Evolutionary conservation across 1,284 basidiomycete species (phyloP), one percentile per base, ranked within the genome.

Genomic region (Malassezia nana): DNA sequence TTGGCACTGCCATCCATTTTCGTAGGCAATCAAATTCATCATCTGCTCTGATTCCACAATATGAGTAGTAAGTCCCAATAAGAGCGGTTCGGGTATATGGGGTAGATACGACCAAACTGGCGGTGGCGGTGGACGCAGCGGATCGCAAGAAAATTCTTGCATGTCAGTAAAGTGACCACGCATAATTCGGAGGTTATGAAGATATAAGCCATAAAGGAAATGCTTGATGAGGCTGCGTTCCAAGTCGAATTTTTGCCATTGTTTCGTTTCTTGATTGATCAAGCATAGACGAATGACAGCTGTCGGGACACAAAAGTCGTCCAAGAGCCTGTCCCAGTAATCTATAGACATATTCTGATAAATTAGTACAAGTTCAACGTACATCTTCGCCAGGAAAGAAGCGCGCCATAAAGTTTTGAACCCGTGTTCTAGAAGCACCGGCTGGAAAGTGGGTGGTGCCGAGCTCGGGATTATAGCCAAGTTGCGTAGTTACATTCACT

Each of bases 1-100:
- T 16, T 59, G 57, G 6, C 42, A 40, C 28, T 52, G 57, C 59
- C 59, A 62, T n/a, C 59, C 58, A 31, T 53, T 60, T 24, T 35
- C 46, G 22, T 55, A 59, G 0, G 46, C 24, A 8, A 41, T 28
- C n/a, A 45, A 18, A 35, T 52, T 51, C 31, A 43, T 29, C 43
- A 56, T 41, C 10, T 48, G 35, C 12, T 55, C 33, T n/a, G 46
- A 40, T 43, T 62, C 52, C 4, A 62, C 49, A 16, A 62, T 20
- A 30, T 62, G 59, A 0, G 59, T 52, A 1, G 49, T 50, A 25
- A 35, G 29, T 10, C 16, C 18, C 25, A 18, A 18, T 1, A 45
- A 40, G 6, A 33, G 25, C 10, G 44, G 57, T 22, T 50, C 42
- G n/a, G 42, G 59, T 15, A 46, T 28, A 24, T 20, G 30, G 29